These are phyloP conservation scores for Apiospora koreana DNA, from an alignment of 2,329 filamentous ascomycete genomes.

Conservation along the genomic window DNA sequence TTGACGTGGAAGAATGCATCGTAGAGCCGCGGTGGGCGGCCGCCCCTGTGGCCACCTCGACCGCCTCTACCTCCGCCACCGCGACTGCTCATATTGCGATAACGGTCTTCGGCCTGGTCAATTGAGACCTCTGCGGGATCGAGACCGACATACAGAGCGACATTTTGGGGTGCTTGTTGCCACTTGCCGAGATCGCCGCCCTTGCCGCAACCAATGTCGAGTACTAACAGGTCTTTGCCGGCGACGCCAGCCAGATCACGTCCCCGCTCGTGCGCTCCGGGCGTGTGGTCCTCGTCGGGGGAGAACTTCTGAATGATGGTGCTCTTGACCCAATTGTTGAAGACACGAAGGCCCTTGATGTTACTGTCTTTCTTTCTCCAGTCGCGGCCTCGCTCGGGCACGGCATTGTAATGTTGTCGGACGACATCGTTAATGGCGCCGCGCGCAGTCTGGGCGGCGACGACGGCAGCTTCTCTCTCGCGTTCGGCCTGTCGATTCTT, in stretches of 20 bases:
- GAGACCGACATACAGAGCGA: conserved; percentile 91
- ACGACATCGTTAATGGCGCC: conserved; percentile 77
- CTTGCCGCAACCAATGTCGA: conserved; percentile 96
- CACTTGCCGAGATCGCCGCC: conserved; percentile 95
- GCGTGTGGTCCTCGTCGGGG: conserved; percentile 71
- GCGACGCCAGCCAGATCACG: conserved; percentile 40
- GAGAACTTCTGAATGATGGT: conserved; percentile 97
- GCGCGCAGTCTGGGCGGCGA: conserved; percentile 36
- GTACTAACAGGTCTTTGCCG: conserved; percentile 70
- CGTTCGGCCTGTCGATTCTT: conserved; percentile 60
- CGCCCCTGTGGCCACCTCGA: conserved; percentile 46
- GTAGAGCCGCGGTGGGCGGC: conserved; percentile 63
- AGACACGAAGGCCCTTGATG: conserved; percentile 90
- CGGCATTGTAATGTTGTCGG: conserved; percentile 91
- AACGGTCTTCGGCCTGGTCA: conserved; percentile 84
- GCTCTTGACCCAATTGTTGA: conserved; percentile 99
- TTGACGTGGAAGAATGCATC: conserved; percentile 87
- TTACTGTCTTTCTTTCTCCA: conserved; percentile 93
- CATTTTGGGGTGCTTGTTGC: conserved; percentile 87
- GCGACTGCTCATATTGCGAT: conserved; percentile 68
- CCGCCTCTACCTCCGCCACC: conserved; percentile 54
- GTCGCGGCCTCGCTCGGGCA: conserved; percentile 88
- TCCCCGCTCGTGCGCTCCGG: conserved; percentile 57
- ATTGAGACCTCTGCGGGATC: conserved; percentile 94
- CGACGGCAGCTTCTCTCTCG: conserved; percentile 39